A percentile compares a stretch with the other conserved stretches of the same genome.
phyloP scores from a whole-genome alignment of 1,284 basidiomycete genomes.

The Apiotrichum mycotoxinovorans region DNA sequence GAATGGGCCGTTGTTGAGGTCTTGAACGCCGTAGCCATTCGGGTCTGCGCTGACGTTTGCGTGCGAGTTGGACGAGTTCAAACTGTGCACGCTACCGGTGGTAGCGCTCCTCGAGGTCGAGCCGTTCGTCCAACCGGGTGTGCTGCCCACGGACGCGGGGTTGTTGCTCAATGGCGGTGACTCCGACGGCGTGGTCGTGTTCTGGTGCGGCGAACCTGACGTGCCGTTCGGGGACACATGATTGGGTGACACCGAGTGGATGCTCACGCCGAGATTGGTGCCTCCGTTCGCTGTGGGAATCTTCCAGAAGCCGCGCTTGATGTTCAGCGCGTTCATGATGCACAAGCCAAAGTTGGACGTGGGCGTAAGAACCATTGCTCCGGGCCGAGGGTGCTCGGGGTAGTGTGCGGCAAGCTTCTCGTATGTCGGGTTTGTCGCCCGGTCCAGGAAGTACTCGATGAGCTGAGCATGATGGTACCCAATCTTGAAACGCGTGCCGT shows the following conservation, averaged over 20 bases:
- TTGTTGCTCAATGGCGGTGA: too few species aligned
- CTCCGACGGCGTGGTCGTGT: not conserved
- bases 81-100: not conserved
- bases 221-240: not conserved
- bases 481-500: conserved; percentile 41
- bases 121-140: too few species aligned
- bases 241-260: too few species aligned
- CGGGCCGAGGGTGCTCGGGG: conserved; percentile 43
- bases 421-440: conserved; percentile 37
- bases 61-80: not conserved
- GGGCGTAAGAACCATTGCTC: conserved; percentile 34
- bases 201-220: not conserved
- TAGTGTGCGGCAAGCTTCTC: conserved; percentile 44
- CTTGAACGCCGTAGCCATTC: too few species aligned
- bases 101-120: too few species aligned
- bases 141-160: too few species aligned
- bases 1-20: not conserved
- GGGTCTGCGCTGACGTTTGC: not conserved
- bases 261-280: not conserved
- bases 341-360: conserved; percentile 35
- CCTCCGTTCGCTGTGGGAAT: not conserved
- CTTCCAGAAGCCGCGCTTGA: conserved; percentile 46
- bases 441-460: conserved; percentile 47
- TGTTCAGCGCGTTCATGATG: conserved; percentile 41
- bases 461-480: conserved; percentile 47